Evolutionary conservation across 306 rosid species (phyloP).

Genomic region (Cucumis melo): DNA sequence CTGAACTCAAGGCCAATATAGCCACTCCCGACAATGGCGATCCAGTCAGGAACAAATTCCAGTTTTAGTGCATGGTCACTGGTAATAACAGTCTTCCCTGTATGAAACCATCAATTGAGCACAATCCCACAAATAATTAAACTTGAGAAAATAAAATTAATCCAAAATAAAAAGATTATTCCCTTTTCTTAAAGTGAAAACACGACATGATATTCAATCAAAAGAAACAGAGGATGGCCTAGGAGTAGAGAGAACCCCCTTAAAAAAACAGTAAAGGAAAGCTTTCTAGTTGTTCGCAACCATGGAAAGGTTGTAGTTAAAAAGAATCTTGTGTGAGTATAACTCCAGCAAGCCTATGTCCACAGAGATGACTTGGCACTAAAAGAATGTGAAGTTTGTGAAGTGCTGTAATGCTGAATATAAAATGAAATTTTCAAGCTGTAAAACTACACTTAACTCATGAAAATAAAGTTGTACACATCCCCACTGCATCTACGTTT

Average conservation of each 20-base stretch:
- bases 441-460: background rate
- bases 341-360: background rate
- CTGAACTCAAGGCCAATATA: slow-evolving; percentile 99
- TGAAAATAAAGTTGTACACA: background rate
- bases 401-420: background rate
- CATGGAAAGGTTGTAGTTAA: too few species aligned
- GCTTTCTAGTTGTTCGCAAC: too few species aligned
- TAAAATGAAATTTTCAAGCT: background rate
- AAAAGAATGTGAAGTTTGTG: background rate
- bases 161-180: too few species aligned
- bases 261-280: too few species aligned
- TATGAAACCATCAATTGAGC: slow-evolving; percentile 9
- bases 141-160: too few species aligned
- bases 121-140: background rate
- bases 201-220: too few species aligned
- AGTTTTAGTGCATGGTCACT: slow-evolving; percentile 98
- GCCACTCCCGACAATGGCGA: slow-evolving; percentile 96
- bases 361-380: background rate
- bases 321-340: too few species aligned
- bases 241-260: too few species aligned
- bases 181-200: too few species aligned
- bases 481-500: background rate
- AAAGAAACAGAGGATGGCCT: too few species aligned
- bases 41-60: slow-evolving; percentile 96
- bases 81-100: slow-evolving; percentile 97